Percentiles rank a stretch among this genome's conserved stretches.
phyloP scores from a whole-genome alignment of 2,329 filamentous ascomycete genomes.

The Xylariaceae sp. region DNA sequence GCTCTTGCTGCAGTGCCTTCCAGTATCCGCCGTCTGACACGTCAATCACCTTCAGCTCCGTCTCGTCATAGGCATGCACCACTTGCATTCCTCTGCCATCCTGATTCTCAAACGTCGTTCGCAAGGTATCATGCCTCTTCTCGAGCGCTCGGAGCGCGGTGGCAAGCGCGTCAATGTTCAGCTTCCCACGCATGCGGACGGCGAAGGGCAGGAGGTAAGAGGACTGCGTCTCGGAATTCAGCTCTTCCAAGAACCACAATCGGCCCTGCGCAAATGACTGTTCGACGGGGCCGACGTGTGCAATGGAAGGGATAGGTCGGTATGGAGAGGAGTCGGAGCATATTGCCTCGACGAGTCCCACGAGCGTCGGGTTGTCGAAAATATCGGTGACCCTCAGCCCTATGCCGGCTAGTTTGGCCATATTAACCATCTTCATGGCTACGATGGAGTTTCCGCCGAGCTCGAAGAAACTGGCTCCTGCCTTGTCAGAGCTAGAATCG shows the following conservation, averaged over 20 bases:
- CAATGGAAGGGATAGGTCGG: too few relatives aligned
- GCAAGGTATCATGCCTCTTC: slow-evolving; percentile 4
- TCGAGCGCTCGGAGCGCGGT: slow-evolving; percentile 3
- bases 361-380: background rate
- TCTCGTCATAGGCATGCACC: background rate
- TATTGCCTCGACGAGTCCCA: background rate
- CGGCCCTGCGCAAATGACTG: slow-evolving; percentile 5
- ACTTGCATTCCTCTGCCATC: background rate
- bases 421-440: slow-evolving; percentile 16
- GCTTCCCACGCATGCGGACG: background rate
- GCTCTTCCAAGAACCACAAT: slow-evolving; percentile 7
- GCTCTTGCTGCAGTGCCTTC: background rate
- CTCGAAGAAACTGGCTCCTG: slow-evolving; percentile 21
- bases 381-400: slow-evolving; percentile 2
- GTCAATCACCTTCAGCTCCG: background rate
- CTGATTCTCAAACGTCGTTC: slow-evolving; percentile 1
- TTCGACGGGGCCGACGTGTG: background rate
- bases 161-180: slow-evolving; percentile 2
- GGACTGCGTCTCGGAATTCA: background rate
- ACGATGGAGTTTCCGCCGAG: slow-evolving; percentile 24
- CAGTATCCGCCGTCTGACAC: background rate
- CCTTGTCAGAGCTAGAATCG: too few relatives aligned
- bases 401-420: slow-evolving; percentile 1
- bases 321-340: background rate
- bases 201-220: slow-evolving; percentile 5